Conservation (phyloP, 2,329 filamentous ascomycete species). For the Exophiala sp. region DNA sequence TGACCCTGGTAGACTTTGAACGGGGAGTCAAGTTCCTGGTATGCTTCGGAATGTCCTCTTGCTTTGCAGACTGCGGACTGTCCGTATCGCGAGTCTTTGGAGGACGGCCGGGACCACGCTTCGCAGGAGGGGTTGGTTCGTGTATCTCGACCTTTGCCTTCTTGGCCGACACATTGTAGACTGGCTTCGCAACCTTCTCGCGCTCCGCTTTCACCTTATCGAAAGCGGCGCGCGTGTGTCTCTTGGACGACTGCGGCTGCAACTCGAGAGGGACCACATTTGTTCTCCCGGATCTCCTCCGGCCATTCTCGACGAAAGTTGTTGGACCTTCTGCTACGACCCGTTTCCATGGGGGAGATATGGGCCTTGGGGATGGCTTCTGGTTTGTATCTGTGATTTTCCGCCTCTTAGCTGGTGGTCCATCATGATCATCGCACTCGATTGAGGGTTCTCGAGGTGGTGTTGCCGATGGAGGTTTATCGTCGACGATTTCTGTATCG, state of each 20-base stretch:
- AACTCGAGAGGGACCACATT: conserved; percentile 49
- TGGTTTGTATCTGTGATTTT: conserved; percentile 37
- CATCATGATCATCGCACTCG: conserved; percentile 31
- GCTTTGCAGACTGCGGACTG: conserved; percentile 3
- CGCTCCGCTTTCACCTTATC: conserved; percentile 23
- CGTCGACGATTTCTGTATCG: conserved; percentile 6
- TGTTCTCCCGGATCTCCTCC: conserved; percentile 59
- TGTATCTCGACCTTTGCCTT: conserved; percentile 21
- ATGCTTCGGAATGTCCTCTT: conserved; percentile 7
- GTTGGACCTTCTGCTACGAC: conserved; percentile 81
- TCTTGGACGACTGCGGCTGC: conserved; percentile 46
- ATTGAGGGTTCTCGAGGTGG: conserved; percentile 7
- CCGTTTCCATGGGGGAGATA: conserved; percentile 91
- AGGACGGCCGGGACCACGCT: conserved; percentile 12
- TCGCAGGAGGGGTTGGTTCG: conserved; percentile 8
- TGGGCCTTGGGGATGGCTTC: conserved; percentile 39
- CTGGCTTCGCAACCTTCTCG: conserved; percentile 24
- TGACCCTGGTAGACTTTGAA: conserved; percentile 4
- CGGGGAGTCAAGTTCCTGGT: neutral
- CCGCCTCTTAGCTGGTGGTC: conserved; percentile 45
- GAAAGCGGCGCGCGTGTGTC: conserved; percentile 43
- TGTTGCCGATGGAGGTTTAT: conserved; percentile 7
- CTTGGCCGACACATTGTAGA: conserved; percentile 33
- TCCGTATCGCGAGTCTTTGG: conserved; percentile 12
- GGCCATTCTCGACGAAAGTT: conserved; percentile 66